A percentile compares a stretch with the other conserved stretches of the same genome.
Evolutionary conservation across 306 rosid genomes (phyloP).

Genomic region (Rosa persica): DNA sequence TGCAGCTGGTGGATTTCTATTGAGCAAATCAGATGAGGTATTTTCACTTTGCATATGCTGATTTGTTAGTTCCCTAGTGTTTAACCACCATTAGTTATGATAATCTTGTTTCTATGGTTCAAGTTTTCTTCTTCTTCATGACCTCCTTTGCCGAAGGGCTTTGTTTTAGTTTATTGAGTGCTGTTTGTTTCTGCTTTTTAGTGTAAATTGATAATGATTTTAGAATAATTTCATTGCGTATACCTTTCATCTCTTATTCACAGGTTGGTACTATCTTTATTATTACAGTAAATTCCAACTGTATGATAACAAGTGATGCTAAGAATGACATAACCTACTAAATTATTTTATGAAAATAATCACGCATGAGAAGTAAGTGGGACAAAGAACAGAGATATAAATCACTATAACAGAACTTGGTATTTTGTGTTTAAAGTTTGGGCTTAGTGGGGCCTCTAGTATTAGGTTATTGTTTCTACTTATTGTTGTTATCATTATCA

Average conservation of each 20-base stretch:
- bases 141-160: not conserved
- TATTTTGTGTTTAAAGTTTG: not conserved
- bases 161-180: not conserved
- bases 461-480: not conserved
- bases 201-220: no score
- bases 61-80: not conserved
- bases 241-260: no score
- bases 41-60: not conserved
- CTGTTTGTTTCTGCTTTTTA: not conserved
- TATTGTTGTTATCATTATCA: not conserved
- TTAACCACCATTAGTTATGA: not conserved
- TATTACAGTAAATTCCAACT: no score
- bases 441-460: not conserved
- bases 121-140: not conserved
- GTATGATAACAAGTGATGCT: no score
- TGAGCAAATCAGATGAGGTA: constrained; percentile 58
- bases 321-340: no score
- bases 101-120: not conserved
- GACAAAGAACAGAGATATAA: not conserved
- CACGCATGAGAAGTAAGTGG: not conserved
- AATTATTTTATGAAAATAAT: no score
- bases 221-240: no score
- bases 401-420: not conserved
- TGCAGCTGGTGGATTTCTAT: constrained; percentile 33
- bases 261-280: no score